Base-by-base conservation (phyloP, 2,329 filamentous ascomycete genomes). In the Ascomycota sp. region DNA sequence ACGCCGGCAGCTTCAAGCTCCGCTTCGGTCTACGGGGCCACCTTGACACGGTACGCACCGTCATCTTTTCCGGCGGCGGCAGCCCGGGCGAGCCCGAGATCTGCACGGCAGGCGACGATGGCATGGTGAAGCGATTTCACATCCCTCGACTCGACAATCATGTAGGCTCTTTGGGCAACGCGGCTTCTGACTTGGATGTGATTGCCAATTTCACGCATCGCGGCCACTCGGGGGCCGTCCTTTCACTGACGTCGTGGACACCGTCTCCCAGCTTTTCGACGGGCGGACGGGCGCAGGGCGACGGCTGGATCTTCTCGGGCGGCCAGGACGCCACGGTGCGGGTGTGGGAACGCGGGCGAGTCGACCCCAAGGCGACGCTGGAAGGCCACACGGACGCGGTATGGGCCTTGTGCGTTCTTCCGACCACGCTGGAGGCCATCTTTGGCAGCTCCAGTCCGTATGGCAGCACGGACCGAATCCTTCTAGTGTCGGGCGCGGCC, bases 251-350 rank as follows among this genome's bases (percentile, higher is more conserved):
- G 0, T 78, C 86, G 4, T 93, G 82, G 64, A 83, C 82, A 2
- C 75, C 82, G 2, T 76, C 81, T 2, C 79, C 80, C 24, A 89
- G 80, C 47, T 92, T 93, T 50, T 78, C 81, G 7, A 91, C 82
- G 12, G 81, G 84, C 27, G 83, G 84, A 6, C 72, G 84, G 40
- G 81, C 80, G 7, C 72, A 78, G 44, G 86, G 86, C 26, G 89
- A 95, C 45, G 89, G 89, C 25, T 98, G 89, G 89, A 84, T 98
- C 42, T 98, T 98, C 54, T 95, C 86, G 6, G 89, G 89, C 39
- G 89, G 89, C 4, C 83, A 93, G 51, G 89, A 98, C 53, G 73
- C 80, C 12, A 92, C 82, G 6, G 74, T 98, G 28, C 72, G 84
- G 25, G 83, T 98, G 0, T 98, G 89, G 89, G 86, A 98, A 54